These are phyloP conservation scores for Boehmeria nivea DNA, from an alignment of 306 rosid species.

Conservation along the genomic window DNA sequence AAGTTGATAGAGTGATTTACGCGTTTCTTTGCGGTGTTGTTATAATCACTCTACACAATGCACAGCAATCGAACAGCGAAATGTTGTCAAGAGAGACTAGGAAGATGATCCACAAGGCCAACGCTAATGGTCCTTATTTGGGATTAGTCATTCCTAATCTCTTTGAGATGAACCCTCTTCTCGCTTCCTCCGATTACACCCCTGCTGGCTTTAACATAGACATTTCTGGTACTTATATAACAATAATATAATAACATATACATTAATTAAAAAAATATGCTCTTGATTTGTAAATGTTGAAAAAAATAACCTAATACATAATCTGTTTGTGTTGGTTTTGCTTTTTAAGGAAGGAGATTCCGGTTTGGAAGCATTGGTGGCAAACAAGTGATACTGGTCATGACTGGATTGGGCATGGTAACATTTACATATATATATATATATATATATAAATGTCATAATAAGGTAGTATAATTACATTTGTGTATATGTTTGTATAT, in stretches of 20 bases:
- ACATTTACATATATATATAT: no score
- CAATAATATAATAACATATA: background rate
- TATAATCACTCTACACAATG: constrained; percentile 11
- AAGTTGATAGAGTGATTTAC: background rate
- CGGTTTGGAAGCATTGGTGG: constrained; percentile 28
- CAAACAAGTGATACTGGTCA: constrained; percentile 26
- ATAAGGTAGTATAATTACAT: background rate
- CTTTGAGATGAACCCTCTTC: constrained; percentile 48
- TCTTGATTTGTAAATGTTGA: no score
- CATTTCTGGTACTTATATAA: constrained; percentile 28
- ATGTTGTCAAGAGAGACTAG: constrained; percentile 15
- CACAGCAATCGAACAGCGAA: constrained; percentile 15
- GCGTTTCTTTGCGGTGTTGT: constrained; percentile 15
- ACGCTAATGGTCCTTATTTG: constrained; percentile 42
- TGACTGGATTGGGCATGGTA: constrained; percentile 39
- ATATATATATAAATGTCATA: background rate
- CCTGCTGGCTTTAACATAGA: constrained; percentile 26
- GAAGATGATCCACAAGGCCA: constrained; percentile 20
- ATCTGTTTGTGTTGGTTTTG: no score
- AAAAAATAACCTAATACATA: no score
- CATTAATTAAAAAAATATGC: no score
- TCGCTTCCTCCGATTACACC: constrained; percentile 33
- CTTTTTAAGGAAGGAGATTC: constrained; percentile 30
- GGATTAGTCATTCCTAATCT: constrained; percentile 51
- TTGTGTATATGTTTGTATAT: background rate